Conservation (phyloP, 345 rosid genomes). For the Acer yangbiense region DNA sequence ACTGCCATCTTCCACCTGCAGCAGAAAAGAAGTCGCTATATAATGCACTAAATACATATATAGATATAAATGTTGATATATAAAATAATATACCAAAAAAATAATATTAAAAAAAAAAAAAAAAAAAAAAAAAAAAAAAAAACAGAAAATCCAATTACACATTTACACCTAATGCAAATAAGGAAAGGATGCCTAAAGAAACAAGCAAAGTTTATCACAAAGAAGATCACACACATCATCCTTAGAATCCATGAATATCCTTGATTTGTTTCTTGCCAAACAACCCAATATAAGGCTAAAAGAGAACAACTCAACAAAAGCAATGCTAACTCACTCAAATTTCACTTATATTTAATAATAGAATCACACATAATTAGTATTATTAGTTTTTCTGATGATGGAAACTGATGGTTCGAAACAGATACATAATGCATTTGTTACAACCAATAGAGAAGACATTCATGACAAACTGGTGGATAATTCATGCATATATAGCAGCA, state of each 20-base stretch:
- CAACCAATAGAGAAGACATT: too few relatives aligned
- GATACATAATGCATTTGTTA: background rate
- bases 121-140: background rate
- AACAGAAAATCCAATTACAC: background rate
- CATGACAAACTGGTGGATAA: background rate
- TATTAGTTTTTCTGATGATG: background rate
- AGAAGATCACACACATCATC: background rate
- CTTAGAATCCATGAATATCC: background rate
- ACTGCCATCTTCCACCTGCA: conserved; percentile 43
- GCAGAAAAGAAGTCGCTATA: conserved; percentile 13
- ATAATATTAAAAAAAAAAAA: background rate
- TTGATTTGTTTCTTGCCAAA: background rate
- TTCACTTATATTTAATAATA: background rate
- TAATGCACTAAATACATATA: background rate
- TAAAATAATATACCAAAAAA: background rate
- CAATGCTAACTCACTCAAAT: background rate
- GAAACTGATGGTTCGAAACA: background rate
- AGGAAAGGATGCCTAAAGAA: background rate
- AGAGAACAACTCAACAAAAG: background rate
- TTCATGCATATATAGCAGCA: background rate
- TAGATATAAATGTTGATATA: background rate
- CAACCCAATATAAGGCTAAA: background rate
- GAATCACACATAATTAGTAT: background rate
- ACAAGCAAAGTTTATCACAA: background rate
- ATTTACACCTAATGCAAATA: background rate